A percentile compares a stretch with the other conserved stretches of the same genome.
Conservation (phyloP, 257 asterid genomes). For the Coffea canephora region DNA sequence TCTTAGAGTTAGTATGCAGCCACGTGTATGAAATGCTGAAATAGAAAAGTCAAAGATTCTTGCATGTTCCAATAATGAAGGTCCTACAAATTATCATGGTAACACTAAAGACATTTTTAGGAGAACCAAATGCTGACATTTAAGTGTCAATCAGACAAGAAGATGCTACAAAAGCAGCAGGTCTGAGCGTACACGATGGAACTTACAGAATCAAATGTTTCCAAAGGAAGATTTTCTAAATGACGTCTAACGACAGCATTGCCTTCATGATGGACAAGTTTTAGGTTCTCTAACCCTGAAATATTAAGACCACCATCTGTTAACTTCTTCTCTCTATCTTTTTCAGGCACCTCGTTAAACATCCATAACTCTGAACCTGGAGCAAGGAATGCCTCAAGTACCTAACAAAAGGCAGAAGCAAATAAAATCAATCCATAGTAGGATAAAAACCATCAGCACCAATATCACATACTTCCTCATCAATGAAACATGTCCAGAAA, state of each 20-base stretch:
- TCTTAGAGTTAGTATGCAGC: constrained; percentile 70
- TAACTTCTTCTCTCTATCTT: constrained; percentile 70
- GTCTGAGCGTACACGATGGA: not conserved
- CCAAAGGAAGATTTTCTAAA: constrained; percentile 85
- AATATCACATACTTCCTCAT: not conserved
- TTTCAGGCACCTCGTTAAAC: constrained; percentile 89
- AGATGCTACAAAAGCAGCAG: not conserved
- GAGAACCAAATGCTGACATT: not conserved
- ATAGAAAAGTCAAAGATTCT: constrained; percentile 2
- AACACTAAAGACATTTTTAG: not conserved
- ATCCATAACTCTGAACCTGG: constrained; percentile 90
- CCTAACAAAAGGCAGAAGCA: constrained; percentile 40
- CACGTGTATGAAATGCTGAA: constrained; percentile 17
- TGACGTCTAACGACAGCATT: constrained; percentile 95
- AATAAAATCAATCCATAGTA: not conserved
- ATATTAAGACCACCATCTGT: constrained; percentile 94
- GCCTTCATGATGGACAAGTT: constrained; percentile 84
- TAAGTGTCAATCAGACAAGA: not conserved
- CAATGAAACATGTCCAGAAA: not conserved
- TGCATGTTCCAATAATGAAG: not conserved
- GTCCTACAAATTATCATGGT: not conserved
- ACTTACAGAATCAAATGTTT: constrained; percentile 98
- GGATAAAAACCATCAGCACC: not conserved
- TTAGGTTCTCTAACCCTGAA: constrained; percentile 70
- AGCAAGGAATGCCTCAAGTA: constrained; percentile 85